These are phyloP conservation scores for Macrolepiota dolichaula DNA, from an alignment of 768 basidiomycete species.

Conservation along the genomic window DNA sequence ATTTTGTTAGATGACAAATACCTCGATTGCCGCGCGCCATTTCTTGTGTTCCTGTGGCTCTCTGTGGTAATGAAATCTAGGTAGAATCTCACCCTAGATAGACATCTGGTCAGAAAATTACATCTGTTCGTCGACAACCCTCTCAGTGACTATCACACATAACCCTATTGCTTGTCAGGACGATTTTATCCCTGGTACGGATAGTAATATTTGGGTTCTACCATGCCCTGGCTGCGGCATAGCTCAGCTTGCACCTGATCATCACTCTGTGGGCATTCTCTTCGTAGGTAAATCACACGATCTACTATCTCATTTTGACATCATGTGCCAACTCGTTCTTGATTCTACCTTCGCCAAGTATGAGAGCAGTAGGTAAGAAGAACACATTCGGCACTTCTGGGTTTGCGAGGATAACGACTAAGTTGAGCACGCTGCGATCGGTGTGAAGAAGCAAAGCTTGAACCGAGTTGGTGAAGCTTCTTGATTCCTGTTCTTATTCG, in stretches of 20 bases:
- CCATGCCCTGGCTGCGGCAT: no score
- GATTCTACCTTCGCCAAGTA: slow-evolving; percentile 19
- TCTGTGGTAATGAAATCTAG: slow-evolving; percentile 4
- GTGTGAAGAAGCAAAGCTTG: no score
- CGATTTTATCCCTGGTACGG: no score
- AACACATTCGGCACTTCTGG: background rate
- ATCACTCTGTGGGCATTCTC: no score
- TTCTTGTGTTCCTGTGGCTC: no score
- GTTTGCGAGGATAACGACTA: background rate
- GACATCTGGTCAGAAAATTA: slow-evolving; percentile 21
- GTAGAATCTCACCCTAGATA: slow-evolving; percentile 25
- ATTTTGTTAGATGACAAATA: slow-evolving; percentile 13
- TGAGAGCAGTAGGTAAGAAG: slow-evolving; percentile 18
- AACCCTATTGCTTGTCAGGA: no score
- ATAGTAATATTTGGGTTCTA: no score
- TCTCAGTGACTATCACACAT: slow-evolving; percentile 18
- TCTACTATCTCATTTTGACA: no score
- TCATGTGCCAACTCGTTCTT: slow-evolving; percentile 17
- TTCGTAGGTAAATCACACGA: no score
- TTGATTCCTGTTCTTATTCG: no score
- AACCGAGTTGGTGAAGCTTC: background rate
- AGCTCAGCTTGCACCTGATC: no score
- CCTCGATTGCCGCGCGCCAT: slow-evolving; percentile 25
- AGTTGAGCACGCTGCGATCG: background rate
- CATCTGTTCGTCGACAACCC: slow-evolving; percentile 21